Percentiles rank a stretch among this genome's conserved stretches.
Conservation (phyloP, 305 asterid genomes). For the Fraxinus dipetala region DNA sequence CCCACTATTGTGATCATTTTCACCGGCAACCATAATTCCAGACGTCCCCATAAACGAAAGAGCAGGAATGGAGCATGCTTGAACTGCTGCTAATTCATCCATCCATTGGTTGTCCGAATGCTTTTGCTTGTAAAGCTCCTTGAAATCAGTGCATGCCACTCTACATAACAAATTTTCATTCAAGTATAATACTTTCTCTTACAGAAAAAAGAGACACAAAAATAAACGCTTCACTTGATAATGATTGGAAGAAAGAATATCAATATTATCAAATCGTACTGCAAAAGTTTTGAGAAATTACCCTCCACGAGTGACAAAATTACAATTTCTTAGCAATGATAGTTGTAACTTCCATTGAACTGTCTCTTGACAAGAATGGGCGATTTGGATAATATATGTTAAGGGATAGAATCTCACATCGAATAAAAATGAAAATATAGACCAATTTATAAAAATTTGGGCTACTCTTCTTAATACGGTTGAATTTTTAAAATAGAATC, state of each 20-base stretch:
- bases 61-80: slow-evolving; percentile 54
- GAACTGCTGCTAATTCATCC: slow-evolving; percentile 79
- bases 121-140: slow-evolving; percentile 74
- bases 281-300: background rate
- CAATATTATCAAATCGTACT: background rate
- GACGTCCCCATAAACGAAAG: slow-evolving; percentile 51
- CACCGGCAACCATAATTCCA: slow-evolving; percentile 59
- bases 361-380: background rate
- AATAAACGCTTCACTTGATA: background rate
- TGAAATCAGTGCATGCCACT: slow-evolving; percentile 69
- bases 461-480: background rate
- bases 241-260: background rate
- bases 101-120: slow-evolving; percentile 77
- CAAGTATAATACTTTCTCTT: background rate
- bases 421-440: too few species aligned
- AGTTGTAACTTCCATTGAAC: background rate
- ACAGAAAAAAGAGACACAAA: background rate
- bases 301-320: background rate
- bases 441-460: background rate
- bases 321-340: background rate
- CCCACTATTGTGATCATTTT: slow-evolving; percentile 33
- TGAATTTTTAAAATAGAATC: too few species aligned
- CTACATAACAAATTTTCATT: slow-evolving; percentile 29
- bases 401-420: background rate
- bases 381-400: background rate